These are phyloP conservation scores for Candida quercuum DNA, from an alignment of 805 yeast species.

Conservation along the genomic window DNA sequence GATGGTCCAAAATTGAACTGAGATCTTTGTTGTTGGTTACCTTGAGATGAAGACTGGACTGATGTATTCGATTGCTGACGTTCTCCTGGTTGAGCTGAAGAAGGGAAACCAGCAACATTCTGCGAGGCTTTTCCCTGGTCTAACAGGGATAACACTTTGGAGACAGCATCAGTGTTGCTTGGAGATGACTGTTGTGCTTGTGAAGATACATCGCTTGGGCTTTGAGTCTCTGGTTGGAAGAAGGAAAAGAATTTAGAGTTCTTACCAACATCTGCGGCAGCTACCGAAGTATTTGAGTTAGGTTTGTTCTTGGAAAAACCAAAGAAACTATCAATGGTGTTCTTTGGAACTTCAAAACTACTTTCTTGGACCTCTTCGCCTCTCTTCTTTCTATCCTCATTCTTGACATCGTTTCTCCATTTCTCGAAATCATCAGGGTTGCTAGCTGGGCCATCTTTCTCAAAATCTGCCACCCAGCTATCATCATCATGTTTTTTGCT, in stretches of 20 bases:
- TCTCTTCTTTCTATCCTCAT: conserved; percentile 29
- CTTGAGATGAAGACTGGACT: conserved; percentile 6
- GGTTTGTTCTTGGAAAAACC: conserved; percentile 10
- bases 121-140: conserved; percentile 16
- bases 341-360: conserved; percentile 8
- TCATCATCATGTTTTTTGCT: conserved; percentile 18
- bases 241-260: conserved; percentile 25
- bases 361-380: conserved; percentile 18
- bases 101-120: background rate
- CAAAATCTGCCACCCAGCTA: conserved; percentile 15
- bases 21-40: conserved; percentile 2
- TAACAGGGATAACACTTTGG: conserved; percentile 22
- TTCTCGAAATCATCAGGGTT: conserved; percentile 33
- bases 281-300: conserved; percentile 2
- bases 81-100: background rate
- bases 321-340: conserved; percentile 22
- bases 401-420: conserved; percentile 34
- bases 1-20: conserved; percentile 2
- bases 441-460: conserved; percentile 16
- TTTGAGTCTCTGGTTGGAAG: conserved; percentile 15
- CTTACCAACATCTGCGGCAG: conserved; percentile 13
- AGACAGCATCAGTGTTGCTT: conserved; percentile 15
- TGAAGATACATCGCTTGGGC: background rate
- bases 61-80: conserved; percentile 5
- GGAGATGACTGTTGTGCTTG: conserved; percentile 2